Evolutionary conservation across 2,329 filamentous ascomycete species (phyloP).

Genomic region (Epichloe glyceriae): DNA sequence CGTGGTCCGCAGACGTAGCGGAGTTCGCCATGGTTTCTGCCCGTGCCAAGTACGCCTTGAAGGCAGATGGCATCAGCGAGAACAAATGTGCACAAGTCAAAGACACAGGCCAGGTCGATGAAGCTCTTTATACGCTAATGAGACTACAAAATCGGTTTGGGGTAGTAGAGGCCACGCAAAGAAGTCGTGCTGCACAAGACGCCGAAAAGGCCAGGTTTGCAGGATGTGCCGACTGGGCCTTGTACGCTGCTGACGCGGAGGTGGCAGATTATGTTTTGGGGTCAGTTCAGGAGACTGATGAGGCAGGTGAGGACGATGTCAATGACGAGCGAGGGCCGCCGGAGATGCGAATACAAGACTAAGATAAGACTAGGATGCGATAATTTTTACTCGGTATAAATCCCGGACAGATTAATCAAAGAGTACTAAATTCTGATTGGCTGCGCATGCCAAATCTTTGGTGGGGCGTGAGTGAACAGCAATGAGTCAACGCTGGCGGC

Average conservation of each 20-base stretch:
- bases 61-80: conserved; percentile 9
- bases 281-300: background rate
- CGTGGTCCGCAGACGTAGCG: conserved; percentile 14
- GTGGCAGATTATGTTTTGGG: conserved; percentile 12
- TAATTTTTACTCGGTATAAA: no score
- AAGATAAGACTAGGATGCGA: no score
- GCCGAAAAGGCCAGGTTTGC: conserved; percentile 14
- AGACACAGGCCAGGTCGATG: background rate
- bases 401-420: no score
- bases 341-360: no score
- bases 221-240: conserved; percentile 14
- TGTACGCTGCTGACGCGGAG: conserved; percentile 14
- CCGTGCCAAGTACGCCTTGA: conserved; percentile 12
- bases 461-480: no score
- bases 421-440: no score
- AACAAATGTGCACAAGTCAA: background rate
- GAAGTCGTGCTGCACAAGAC: conserved; percentile 9
- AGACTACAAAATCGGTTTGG: conserved; percentile 9
- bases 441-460: no score
- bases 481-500: no score
- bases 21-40: conserved; percentile 11
- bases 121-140: conserved; percentile 4
- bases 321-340: background rate
- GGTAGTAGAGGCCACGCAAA: conserved; percentile 6
- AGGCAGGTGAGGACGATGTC: background rate